These are phyloP conservation scores for Leccinellum albellum DNA, from an alignment of 768 basidiomycete species.

Conservation along the genomic window DNA sequence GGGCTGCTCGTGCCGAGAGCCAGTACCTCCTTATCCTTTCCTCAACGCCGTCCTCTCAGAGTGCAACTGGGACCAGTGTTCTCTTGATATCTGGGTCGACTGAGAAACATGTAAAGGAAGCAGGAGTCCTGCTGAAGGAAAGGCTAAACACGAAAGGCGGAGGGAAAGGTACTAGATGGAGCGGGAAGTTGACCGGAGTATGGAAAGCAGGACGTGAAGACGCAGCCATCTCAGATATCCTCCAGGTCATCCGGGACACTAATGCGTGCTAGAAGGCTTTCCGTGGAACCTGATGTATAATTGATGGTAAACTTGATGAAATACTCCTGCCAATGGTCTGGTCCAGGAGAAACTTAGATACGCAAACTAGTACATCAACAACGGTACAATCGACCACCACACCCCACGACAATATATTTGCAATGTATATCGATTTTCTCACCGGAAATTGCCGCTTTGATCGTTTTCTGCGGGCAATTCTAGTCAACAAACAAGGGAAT, in stretches of 20 bases:
- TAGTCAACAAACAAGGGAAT: too few relatives aligned
- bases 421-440: too few relatives aligned
- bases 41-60: slow-evolving; percentile 61
- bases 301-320: too few relatives aligned
- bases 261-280: background rate
- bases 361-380: too few relatives aligned
- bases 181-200: slow-evolving; percentile 62
- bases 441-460: too few relatives aligned
- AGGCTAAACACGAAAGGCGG: slow-evolving; percentile 70
- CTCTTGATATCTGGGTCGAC: slow-evolving; percentile 61
- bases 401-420: too few relatives aligned
- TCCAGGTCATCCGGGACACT: slow-evolving; percentile 12
- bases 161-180: slow-evolving; percentile 73
- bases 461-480: too few relatives aligned
- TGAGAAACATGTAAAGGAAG: slow-evolving; percentile 54
- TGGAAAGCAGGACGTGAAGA: slow-evolving; percentile 26
- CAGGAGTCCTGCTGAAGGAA: slow-evolving; percentile 53
- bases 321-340: too few relatives aligned
- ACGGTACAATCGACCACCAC: background rate
- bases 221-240: slow-evolving; percentile 14
- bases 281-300: background rate
- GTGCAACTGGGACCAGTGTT: slow-evolving; percentile 44
- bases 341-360: too few relatives aligned
- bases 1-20: slow-evolving; percentile 16
- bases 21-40: slow-evolving; percentile 52